phyloP scores from a whole-genome alignment of 2,329 filamentous ascomycete genomes.

The Calonectria pseudoreteaudii region DNA sequence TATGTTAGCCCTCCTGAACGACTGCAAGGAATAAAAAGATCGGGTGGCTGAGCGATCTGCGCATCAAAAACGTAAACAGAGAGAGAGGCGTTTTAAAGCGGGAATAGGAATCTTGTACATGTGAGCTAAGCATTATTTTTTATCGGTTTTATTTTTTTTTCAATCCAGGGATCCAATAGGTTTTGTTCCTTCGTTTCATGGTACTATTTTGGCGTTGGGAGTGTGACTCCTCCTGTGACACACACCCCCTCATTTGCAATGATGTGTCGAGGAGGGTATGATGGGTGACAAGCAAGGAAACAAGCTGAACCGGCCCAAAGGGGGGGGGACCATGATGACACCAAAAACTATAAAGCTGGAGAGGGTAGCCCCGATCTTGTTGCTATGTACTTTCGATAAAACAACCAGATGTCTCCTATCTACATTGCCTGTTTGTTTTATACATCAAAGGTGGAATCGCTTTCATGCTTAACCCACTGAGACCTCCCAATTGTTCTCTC shows the following conservation, averaged over 20 bases:
- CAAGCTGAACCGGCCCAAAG: background rate
- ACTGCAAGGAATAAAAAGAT: conserved; percentile 9
- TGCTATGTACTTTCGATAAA: conserved; percentile 41
- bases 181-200: conserved; percentile 28
- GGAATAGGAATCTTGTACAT: conserved; percentile 35
- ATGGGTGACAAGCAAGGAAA: conserved; percentile 16
- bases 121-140: conserved; percentile 29
- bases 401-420: conserved; percentile 40
- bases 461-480: conserved; percentile 29
- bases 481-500: conserved; percentile 29
- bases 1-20: background rate
- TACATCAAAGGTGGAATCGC: conserved; percentile 27
- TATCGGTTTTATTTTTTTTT: background rate
- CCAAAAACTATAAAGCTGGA: conserved; percentile 45
- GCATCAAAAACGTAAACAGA: conserved; percentile 22
- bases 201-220: conserved; percentile 34
- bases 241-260: conserved; percentile 21
- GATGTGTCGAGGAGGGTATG: conserved; percentile 27
- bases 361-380: conserved; percentile 38
- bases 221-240: conserved; percentile 39
- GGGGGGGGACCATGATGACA: background rate
- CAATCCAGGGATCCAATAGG: conserved; percentile 35
- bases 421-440: conserved; percentile 38
- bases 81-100: conserved; percentile 40
- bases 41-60: conserved; percentile 13